These are phyloP conservation scores for Xylaria polymorpha DNA, from an alignment of 2,329 filamentous ascomycete species.

Conservation along the genomic window DNA sequence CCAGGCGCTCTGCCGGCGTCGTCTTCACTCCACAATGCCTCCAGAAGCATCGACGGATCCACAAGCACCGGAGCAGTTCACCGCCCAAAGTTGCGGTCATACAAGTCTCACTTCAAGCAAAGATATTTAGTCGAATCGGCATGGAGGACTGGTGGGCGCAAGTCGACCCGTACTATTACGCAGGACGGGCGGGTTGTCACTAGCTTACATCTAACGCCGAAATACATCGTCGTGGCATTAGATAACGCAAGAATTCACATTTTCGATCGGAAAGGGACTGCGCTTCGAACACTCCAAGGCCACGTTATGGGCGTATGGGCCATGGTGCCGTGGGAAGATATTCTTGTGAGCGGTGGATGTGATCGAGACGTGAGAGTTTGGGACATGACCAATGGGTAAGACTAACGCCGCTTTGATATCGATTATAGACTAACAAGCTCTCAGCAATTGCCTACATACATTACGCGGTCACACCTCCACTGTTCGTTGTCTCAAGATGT, in stretches of 20 bases:
- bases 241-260: slow-evolving; percentile 99
- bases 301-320: slow-evolving; percentile 99
- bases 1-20: slow-evolving; percentile 56
- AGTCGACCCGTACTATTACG: slow-evolving; percentile 87
- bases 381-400: slow-evolving; percentile 93
- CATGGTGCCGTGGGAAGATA: slow-evolving; percentile 98
- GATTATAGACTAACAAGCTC: slow-evolving; percentile 46
- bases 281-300: slow-evolving; percentile 88
- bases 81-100: slow-evolving; percentile 78
- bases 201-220: slow-evolving; percentile 90
- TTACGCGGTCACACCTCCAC: slow-evolving; percentile 96
- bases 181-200: slow-evolving; percentile 98
- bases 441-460: slow-evolving; percentile 79
- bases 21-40: slow-evolving; percentile 51
- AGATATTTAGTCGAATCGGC: slow-evolving; percentile 96
- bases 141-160: slow-evolving; percentile 91
- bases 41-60: slow-evolving; percentile 68
- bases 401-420: neutral
- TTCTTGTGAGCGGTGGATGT: slow-evolving; percentile 93
- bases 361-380: slow-evolving; percentile 97
- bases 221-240: slow-evolving; percentile 96
- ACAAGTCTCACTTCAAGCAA: slow-evolving; percentile 98
- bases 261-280: slow-evolving; percentile 90
- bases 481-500: slow-evolving; percentile 97
- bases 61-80: slow-evolving; percentile 53